A percentile compares a stretch with the other conserved stretches of the same genome.
Evolutionary conservation across 2,329 filamentous ascomycete genomes (phyloP).

Genomic region (Colletotrichum sidae): DNA sequence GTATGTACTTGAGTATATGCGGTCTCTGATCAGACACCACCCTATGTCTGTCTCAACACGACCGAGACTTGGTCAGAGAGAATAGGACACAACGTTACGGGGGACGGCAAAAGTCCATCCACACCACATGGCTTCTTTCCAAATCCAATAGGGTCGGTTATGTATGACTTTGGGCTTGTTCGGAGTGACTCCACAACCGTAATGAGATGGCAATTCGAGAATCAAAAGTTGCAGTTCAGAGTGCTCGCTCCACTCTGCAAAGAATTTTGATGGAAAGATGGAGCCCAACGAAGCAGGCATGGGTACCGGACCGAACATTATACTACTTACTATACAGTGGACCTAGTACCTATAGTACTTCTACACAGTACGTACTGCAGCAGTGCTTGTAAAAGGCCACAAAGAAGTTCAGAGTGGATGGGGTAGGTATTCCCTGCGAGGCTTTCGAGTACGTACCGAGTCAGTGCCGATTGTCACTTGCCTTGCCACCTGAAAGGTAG

Average conservation of each 20-base stretch:
- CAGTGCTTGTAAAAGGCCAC: too few relatives aligned
- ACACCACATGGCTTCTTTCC: constrained; percentile 26
- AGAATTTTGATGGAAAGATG: constrained; percentile 37
- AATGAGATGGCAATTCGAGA: constrained; percentile 16
- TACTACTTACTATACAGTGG: too few relatives aligned
- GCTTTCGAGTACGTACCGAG: too few relatives aligned
- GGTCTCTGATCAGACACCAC: constrained; percentile 26
- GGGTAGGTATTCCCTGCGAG: too few relatives aligned
- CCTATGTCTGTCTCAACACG: constrained; percentile 19
- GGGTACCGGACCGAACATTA: too few relatives aligned
- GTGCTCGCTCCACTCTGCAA: constrained; percentile 31
- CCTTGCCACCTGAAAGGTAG: too few relatives aligned
- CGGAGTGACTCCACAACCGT: constrained; percentile 28
- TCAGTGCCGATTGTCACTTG: too few relatives aligned
- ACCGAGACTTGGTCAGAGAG: constrained; percentile 5
- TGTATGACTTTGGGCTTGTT: too few relatives aligned
- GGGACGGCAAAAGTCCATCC: constrained; percentile 7
- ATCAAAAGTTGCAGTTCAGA: neutral
- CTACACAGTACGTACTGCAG: too few relatives aligned
- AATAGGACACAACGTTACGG: constrained; percentile 5
- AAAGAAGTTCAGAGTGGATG: too few relatives aligned
- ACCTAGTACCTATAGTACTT: too few relatives aligned
- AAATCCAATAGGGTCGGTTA: neutral
- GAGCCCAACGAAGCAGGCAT: neutral
- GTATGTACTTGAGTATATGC: neutral